Percentiles rank a stretch among this genome's conserved stretches.
These are phyloP conservation scores for Talaromyces sp. DNA, from an alignment of 2,329 filamentous ascomycete species.

Conservation along the genomic window DNA sequence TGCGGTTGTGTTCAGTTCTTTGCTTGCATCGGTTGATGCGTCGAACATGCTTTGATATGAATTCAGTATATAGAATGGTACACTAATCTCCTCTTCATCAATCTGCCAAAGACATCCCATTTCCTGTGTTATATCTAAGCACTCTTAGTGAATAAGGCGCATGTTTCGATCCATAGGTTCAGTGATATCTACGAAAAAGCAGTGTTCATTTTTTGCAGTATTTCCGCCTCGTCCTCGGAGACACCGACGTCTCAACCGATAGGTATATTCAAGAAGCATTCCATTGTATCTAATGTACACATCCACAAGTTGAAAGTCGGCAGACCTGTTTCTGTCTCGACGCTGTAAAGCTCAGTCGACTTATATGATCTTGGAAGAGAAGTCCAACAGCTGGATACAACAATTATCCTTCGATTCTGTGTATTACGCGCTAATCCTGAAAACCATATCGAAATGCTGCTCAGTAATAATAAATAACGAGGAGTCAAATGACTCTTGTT, in stretches of 20 bases:
- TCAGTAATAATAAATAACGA: no score
- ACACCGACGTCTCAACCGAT: slow-evolving; percentile 5
- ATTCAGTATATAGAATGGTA: slow-evolving; percentile 10
- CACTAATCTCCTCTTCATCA: slow-evolving; percentile 17
- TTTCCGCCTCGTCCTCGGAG: slow-evolving; percentile 15
- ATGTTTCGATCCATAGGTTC: not conserved
- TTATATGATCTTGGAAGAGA: no score
- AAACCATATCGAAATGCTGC: no score
- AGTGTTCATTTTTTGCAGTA: not conserved
- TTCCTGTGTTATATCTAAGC: not conserved
- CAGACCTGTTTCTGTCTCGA: no score
- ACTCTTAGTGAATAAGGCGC: not conserved
- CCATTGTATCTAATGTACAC: no score
- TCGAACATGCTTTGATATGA: slow-evolving; percentile 1
- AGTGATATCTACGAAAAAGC: not conserved
- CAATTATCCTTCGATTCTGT: no score
- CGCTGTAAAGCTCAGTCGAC: no score
- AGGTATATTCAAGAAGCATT: slow-evolving; percentile 9
- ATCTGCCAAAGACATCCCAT: slow-evolving; percentile 33
- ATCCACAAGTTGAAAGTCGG: no score
- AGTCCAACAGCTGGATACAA: no score
- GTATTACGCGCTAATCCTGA: no score
- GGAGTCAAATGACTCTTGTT: no score
- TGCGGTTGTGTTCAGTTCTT: not conserved
- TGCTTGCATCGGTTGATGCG: not conserved